Evolutionary conservation across 1,139 yeast species (phyloP).

Genomic region (Candida labiduridarum): DNA sequence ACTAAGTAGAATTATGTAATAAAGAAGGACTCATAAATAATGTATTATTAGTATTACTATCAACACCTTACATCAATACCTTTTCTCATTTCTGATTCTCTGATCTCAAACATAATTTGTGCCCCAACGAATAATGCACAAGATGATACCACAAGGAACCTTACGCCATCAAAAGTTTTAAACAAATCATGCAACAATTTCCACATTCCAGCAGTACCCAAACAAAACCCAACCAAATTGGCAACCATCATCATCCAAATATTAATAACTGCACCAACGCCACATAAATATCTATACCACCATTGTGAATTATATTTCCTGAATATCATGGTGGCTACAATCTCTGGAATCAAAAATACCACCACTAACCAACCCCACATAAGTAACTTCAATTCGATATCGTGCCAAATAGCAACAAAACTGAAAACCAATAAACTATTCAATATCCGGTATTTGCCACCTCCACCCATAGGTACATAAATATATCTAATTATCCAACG

Average conservation of each 20-base stretch:
- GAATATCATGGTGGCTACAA: constrained; percentile 56
- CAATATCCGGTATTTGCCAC: constrained; percentile 64
- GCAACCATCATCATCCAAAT: constrained; percentile 99
- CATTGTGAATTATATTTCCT: constrained; percentile 47
- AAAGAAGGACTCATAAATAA: neutral
- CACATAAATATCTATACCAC: constrained; percentile 85
- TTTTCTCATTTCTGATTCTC: constrained; percentile 81
- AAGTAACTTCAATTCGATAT: constrained; percentile 79
- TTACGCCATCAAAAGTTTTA: constrained; percentile 66
- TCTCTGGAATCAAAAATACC: constrained; percentile 85
- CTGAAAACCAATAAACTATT: constrained; percentile 89
- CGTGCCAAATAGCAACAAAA: constrained; percentile 98
- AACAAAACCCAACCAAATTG: constrained; percentile 89
- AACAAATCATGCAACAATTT: constrained; percentile 71
- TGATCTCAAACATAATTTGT: constrained; percentile 92
- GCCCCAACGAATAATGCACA: constrained; percentile 75
- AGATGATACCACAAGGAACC: constrained; percentile 66
- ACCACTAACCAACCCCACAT: constrained; percentile 98
- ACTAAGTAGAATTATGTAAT: constrained; percentile 14
- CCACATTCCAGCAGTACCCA: constrained; percentile 83
- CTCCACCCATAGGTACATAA: constrained; percentile 86
- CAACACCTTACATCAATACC: constrained; percentile 84
- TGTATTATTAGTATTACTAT: constrained; percentile 6
- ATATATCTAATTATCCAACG: constrained; percentile 84
- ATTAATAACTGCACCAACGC: constrained; percentile 82